Evolutionary conservation across 1,284 basidiomycete genomes (phyloP), one percentile per base, ranked within the genome.

Genomic region (Omphalotus olearius): DNA sequence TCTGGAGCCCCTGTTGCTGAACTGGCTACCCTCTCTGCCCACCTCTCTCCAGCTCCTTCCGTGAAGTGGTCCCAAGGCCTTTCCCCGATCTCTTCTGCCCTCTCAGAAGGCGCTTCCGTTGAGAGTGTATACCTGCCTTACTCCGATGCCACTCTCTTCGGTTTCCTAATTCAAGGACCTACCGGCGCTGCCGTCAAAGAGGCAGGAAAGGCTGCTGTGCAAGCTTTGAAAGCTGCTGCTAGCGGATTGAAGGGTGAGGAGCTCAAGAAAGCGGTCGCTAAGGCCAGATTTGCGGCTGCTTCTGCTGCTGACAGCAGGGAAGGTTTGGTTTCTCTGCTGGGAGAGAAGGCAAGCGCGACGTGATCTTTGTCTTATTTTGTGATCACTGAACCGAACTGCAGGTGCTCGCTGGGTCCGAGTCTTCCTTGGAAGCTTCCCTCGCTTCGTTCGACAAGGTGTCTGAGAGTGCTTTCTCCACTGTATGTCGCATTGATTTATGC

Each of bases 71-170:
- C 83, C 2, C 69, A 82, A 56, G 84, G 91, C 37, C 62, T 79
- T 13, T 86, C 89, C 1, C 82, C 89, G 6, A 70, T 94, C 55
- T 72, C 88, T 7, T 68, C 78, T 28, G 60, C 63, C 26, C 60
- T 87, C 17, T 79, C 83, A 2, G 59, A 64, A 26, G 74, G 79
- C 45, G 73, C 82, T 2, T 75, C 76, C 20, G 88, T 88, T 52
- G 79, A 85, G 67, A 69, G 85, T 2, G 82, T 94, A 53, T 80
- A 91, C 63, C 73, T 93, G 13, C 83, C 88, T 16, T 98, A 97
- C 74, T 91, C 92, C 18, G 94, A 97, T 66, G 92, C 91, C 3
- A 77, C 88, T 16, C 78, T 98, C 52, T 84, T 95, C 59, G 92
- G 91, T 57, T 69, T 95, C 53, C 70, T 92, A 53, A 73, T 96